A percentile compares a stretch with the other conserved stretches of the same genome.
phyloP scores from a whole-genome alignment of 2,329 filamentous ascomycete species.

The Reticulascus tulasneorum region DNA sequence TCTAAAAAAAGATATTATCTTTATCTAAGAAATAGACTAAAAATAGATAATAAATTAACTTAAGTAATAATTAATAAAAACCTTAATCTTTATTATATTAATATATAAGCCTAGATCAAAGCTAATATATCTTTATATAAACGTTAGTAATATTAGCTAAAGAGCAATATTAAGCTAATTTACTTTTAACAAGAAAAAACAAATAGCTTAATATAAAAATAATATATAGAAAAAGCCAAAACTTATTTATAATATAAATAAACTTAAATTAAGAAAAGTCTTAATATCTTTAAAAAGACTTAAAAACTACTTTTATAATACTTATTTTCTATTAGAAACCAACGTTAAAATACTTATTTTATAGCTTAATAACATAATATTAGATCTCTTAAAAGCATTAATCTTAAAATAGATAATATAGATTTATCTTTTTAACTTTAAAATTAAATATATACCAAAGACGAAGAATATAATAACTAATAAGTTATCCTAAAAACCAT shows the following conservation, averaged over 20 bases:
- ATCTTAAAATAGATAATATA: not conserved
- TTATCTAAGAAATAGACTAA: too few species aligned
- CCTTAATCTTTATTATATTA: not conserved
- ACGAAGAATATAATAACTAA: too few species aligned
- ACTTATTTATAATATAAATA: too few species aligned
- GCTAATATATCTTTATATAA: not conserved
- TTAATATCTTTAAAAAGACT: too few species aligned
- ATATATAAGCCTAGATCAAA: not conserved
- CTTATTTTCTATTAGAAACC: not conserved
- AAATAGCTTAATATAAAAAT: too few species aligned
- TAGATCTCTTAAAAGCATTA: not conserved
- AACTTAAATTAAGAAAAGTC: too few species aligned
- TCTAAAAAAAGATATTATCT: not conserved
- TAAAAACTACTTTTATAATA: not conserved
- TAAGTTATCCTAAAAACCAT: too few species aligned
- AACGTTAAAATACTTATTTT: not conserved
- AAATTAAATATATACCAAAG: not conserved
- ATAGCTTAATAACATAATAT: not conserved
- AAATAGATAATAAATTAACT: not conserved
- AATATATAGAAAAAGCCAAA: too few species aligned
- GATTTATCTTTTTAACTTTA: not conserved
- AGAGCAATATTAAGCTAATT: too few species aligned
- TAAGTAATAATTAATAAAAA: not conserved
- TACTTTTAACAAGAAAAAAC: too few species aligned
- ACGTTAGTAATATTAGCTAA: not conserved